These are phyloP conservation scores for Phytophthora lateralis DNA, from an alignment of 352 stramenopile genomes.

Conservation along the genomic window DNA sequence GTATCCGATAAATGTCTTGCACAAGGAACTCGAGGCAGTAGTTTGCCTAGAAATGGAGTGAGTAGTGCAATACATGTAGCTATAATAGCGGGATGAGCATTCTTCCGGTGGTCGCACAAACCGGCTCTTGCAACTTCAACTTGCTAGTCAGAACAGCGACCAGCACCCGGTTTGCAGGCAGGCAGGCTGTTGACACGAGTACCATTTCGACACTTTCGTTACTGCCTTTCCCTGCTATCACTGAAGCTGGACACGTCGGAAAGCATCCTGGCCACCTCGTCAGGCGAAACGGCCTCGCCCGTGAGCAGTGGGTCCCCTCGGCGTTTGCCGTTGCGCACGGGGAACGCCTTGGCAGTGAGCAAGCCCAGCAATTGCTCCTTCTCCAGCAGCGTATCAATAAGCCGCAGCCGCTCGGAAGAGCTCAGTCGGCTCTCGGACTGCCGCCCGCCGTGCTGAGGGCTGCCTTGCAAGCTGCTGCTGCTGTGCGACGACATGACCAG, in stretches of 20 bases:
- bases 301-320: constrained; percentile 44
- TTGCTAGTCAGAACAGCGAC: constrained; percentile 3
- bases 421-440: constrained; percentile 36
- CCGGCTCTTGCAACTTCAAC: too few relatives aligned
- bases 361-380: constrained; percentile 85
- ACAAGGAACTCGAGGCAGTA: too few relatives aligned
- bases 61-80: too few relatives aligned
- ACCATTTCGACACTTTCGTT: constrained; percentile 29
- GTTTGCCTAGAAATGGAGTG: too few relatives aligned
- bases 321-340: constrained; percentile 45
- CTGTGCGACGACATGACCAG: constrained; percentile 15
- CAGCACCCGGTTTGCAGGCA: too few relatives aligned
- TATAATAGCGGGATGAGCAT: too few relatives aligned
- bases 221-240: constrained; percentile 18
- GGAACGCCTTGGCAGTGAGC: constrained; percentile 79
- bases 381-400: constrained; percentile 81
- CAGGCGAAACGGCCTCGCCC: constrained; percentile 46
- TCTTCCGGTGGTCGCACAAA: too few relatives aligned
- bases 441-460: constrained; percentile 6
- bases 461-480: constrained; percentile 20
- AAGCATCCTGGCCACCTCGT: constrained; percentile 55
- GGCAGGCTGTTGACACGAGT: not conserved
- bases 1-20: constrained; percentile 9
- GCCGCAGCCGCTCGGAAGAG: constrained; percentile 57
- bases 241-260: constrained; percentile 37